Percentiles rank a stretch among this genome's conserved stretches.
Evolutionary conservation across 208 protist species (phyloP).

Genomic region (Acanthamoeba triangularis): DNA sequence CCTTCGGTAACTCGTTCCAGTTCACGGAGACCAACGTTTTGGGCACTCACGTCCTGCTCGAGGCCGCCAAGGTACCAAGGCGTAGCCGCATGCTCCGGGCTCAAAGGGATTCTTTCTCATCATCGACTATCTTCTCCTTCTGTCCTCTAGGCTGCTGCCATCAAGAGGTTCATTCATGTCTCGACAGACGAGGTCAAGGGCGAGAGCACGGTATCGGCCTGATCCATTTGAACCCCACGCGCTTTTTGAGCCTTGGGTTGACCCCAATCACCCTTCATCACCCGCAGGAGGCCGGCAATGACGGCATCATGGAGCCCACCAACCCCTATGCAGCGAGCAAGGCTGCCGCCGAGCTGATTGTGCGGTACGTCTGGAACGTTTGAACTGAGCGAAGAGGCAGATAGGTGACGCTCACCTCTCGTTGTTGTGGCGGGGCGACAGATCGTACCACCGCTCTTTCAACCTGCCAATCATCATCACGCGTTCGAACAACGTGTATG

Average conservation of each 20-base stretch:
- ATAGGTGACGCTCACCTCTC: neutral
- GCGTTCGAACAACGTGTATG: constrained; percentile 97
- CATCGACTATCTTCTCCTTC: neutral
- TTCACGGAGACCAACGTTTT: constrained; percentile 97
- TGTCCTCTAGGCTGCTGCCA: constrained; percentile 40
- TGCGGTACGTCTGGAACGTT: constrained; percentile 40
- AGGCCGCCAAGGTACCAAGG: constrained; percentile 85
- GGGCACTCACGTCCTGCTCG: constrained; percentile 96
- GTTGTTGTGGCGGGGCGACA: neutral
- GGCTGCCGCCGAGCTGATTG: constrained; percentile 84
- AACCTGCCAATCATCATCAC: constrained; percentile 96
- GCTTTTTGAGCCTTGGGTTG: too few relatives aligned
- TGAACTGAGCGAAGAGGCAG: too few relatives aligned
- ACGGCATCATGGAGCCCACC: constrained; percentile 94
- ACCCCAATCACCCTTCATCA: neutral
- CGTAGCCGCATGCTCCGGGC: neutral
- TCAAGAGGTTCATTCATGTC: constrained; percentile 96
- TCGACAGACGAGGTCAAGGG: constrained; percentile 98
- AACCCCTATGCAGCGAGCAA: constrained; percentile 96
- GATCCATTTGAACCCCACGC: neutral
- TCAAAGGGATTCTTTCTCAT: too few relatives aligned
- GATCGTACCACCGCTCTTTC: constrained; percentile 94
- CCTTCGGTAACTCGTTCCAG: constrained; percentile 95
- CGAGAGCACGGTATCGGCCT: constrained; percentile 79
- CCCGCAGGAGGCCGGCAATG: neutral